A percentile compares a stretch with the other conserved stretches of the same genome.
Conservation (phyloP, 2,329 filamentous ascomycete genomes). For the Colletotrichum sp. region DNA sequence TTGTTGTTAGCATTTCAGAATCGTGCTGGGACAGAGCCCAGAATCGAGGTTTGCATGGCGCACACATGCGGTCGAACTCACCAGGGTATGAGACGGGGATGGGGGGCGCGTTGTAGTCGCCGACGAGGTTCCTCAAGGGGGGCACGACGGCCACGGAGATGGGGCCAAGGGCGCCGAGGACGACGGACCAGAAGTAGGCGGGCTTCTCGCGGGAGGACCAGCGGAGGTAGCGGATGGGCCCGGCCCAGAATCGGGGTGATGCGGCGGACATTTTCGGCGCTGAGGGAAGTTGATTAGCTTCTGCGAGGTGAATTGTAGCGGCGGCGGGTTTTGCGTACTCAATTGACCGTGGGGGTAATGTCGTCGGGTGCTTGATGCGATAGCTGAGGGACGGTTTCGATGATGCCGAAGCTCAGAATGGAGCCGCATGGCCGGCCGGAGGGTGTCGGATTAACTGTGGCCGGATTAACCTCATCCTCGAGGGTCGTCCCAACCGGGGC, state of each 20-base stretch:
- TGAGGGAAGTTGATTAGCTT: background rate
- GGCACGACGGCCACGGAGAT: constrained; percentile 73
- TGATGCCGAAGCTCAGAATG: constrained; percentile 14
- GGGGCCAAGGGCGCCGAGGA: constrained; percentile 77
- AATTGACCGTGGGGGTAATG: constrained; percentile 35
- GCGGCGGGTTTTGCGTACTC: constrained; percentile 27
- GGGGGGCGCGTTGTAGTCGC: constrained; percentile 73
- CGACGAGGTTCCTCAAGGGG: constrained; percentile 73
- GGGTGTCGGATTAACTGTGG: background rate
- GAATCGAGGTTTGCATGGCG: background rate
- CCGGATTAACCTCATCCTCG: background rate
- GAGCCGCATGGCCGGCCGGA: background rate
- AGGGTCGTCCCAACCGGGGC: background rate
- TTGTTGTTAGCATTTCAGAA: background rate
- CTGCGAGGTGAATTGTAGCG: background rate
- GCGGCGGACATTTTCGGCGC: constrained; percentile 59
- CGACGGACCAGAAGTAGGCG: constrained; percentile 86
- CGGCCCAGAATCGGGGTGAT: constrained; percentile 81
- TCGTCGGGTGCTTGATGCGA: constrained; percentile 17
- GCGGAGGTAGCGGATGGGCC: constrained; percentile 82
- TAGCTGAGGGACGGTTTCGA: background rate
- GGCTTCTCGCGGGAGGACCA: constrained; percentile 91
- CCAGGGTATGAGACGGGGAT: constrained; percentile 93
- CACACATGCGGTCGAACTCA: constrained; percentile 54
- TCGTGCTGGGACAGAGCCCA: background rate